phyloP scores from a whole-genome alignment of 2,329 filamentous ascomycete genomes.

The Falciphora oryzae region DNA sequence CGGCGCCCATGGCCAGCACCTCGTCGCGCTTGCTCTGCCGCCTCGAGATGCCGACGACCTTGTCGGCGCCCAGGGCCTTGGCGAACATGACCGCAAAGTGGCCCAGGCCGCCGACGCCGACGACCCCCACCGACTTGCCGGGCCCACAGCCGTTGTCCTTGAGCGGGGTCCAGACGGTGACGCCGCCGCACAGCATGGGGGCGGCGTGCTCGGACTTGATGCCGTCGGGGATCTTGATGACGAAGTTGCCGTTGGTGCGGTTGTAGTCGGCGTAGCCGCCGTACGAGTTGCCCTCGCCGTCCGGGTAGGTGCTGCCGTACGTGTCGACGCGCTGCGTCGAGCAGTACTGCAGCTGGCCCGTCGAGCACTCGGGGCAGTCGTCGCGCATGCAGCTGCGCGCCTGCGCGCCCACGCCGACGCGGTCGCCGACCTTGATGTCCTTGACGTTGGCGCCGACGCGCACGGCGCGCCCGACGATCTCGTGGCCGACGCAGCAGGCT shows the following conservation, averaged over 20 bases:
- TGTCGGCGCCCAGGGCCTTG: slow-evolving; percentile 16
- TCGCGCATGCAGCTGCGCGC: slow-evolving; percentile 25
- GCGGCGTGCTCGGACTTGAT: slow-evolving; percentile 18
- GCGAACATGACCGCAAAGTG: slow-evolving; percentile 17
- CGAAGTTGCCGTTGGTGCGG: slow-evolving; percentile 35
- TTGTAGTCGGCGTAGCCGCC: slow-evolving; percentile 20
- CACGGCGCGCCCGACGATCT: slow-evolving; percentile 56
- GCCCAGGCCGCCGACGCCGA: slow-evolving; percentile 17
- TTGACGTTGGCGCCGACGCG: slow-evolving; percentile 44
- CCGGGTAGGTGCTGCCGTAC: slow-evolving; percentile 13
- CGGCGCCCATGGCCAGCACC: slow-evolving; percentile 14
- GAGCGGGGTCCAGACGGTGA: slow-evolving; percentile 15
- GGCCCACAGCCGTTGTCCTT: slow-evolving; percentile 12
- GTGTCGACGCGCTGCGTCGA: slow-evolving; percentile 12
- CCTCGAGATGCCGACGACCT: slow-evolving; percentile 15
- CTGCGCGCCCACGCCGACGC: slow-evolving; percentile 18
- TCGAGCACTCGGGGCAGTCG: slow-evolving; percentile 22
- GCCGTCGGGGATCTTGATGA: slow-evolving; percentile 21
- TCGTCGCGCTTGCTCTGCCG: slow-evolving; percentile 14
- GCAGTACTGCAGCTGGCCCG: slow-evolving; percentile 13
- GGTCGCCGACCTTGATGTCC: slow-evolving; percentile 27
- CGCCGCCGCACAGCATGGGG: slow-evolving; percentile 19
- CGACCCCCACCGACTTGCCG: slow-evolving; percentile 14
- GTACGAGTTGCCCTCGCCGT: slow-evolving; percentile 33
- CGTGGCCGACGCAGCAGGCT: slow-evolving; percentile 54